Conservation (phyloP, 257 asterid genomes). For the Penstemon davidsonii region DNA sequence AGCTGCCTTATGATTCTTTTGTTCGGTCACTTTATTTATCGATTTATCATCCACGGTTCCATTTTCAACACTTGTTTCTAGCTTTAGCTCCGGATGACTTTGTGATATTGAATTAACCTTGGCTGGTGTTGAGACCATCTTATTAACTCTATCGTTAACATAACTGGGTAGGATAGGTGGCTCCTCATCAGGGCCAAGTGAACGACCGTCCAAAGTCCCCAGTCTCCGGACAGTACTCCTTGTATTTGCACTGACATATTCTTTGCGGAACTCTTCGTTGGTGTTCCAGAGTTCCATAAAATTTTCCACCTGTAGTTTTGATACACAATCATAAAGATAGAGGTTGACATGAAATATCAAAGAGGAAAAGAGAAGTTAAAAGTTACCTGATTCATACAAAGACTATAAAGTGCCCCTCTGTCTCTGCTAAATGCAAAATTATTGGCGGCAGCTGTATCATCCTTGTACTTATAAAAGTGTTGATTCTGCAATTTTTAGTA, state of each 20-base stretch:
- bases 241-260: conserved; percentile 57
- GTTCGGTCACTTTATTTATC: conserved; percentile 30
- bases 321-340: conserved; percentile 8
- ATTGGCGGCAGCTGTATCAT: conserved; percentile 54
- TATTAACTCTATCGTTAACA: conserved; percentile 40
- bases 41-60: conserved; percentile 24
- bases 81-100: conserved; percentile 39
- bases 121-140: conserved; percentile 33
- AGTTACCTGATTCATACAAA: conserved; percentile 65
- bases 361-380: conserved; percentile 4
- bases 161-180: conserved; percentile 55
- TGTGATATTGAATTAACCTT: conserved; percentile 31
- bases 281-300: conserved; percentile 78
- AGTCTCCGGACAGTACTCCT: conserved; percentile 75
- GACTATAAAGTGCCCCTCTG: conserved; percentile 50
- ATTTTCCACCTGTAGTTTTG: conserved; percentile 55
- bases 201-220: conserved; percentile 86
- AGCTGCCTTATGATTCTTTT: conserved; percentile 34
- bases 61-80: conserved; percentile 32
- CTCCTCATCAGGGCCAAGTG: conserved; percentile 82
- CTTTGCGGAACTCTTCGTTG: conserved; percentile 61
- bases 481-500: conserved; percentile 58
- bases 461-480: conserved; percentile 64
- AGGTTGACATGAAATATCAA: conserved; percentile 2
- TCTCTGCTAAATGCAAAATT: conserved; percentile 51